These are phyloP conservation scores for carrot (Daucus carota) DNA, from an alignment of 129 eudicot genomes.

Conservation along the genomic window DNA sequence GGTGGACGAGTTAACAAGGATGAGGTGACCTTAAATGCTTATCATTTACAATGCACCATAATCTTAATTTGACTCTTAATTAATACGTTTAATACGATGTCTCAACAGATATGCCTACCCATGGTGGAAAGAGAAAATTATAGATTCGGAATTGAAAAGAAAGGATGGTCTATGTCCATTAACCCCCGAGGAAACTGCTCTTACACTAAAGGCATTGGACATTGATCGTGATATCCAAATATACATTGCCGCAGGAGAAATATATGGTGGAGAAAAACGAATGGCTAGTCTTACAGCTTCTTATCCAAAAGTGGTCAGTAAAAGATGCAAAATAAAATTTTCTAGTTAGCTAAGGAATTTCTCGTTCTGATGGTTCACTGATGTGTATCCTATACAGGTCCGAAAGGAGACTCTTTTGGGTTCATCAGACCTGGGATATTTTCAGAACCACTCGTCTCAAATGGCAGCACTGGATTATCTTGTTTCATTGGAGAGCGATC, in stretches of 20 bases:
- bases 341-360: neutral
- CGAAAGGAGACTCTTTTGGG: constrained; percentile 86
- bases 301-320: constrained; percentile 83
- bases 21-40: constrained; percentile 49
- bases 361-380: neutral
- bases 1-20: constrained; percentile 80
- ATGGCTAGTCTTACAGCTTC: constrained; percentile 65
- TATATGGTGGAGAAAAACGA: constrained; percentile 92
- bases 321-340: neutral
- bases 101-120: constrained; percentile 84
- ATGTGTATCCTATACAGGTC: constrained; percentile 47
- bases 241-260: constrained; percentile 97
- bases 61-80: neutral
- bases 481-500: constrained; percentile 92
- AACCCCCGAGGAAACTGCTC: constrained; percentile 96
- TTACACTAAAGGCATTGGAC: constrained; percentile 71
- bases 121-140: constrained; percentile 99
- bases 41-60: neutral
- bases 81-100: constrained; percentile 10
- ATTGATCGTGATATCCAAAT: constrained; percentile 72
- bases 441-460: constrained; percentile 94
- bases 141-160: constrained; percentile 80
- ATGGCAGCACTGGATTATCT: constrained; percentile 99
- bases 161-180: constrained; percentile 93
- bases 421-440: constrained; percentile 68